A percentile compares a stretch with the other conserved stretches of the same genome.
Conservation (phyloP, 2,329 filamentous ascomycete species). For the Aspergillus neotritici region DNA sequence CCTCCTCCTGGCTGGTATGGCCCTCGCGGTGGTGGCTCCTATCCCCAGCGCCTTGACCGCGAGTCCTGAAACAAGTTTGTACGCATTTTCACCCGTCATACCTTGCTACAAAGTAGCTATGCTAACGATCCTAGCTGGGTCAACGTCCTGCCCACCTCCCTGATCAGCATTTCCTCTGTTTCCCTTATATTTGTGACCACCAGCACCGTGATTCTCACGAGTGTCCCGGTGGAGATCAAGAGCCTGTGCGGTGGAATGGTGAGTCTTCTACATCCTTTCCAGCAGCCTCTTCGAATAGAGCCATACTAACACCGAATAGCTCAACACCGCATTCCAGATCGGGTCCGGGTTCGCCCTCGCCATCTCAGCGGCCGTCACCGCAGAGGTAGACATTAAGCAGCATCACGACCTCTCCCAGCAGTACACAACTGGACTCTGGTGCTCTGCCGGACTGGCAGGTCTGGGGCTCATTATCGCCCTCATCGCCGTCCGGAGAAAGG, state of each 20-base stretch:
- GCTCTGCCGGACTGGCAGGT: slow-evolving; percentile 37
- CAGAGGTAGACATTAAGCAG: slow-evolving; percentile 36
- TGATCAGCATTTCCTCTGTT: slow-evolving; percentile 38
- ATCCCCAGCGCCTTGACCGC: slow-evolving; percentile 29
- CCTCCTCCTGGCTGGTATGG: slow-evolving; percentile 31
- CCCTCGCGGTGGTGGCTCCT: slow-evolving; percentile 34
- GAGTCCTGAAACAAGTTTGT: slow-evolving; percentile 20
- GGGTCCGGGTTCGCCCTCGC: slow-evolving; percentile 39
- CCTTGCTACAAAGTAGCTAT: not conserved
- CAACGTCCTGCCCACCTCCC: slow-evolving; percentile 35
- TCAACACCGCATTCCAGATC: slow-evolving; percentile 43
- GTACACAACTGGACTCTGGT: slow-evolving; percentile 40
- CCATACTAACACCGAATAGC: slow-evolving; percentile 11
- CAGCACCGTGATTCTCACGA: slow-evolving; percentile 37
- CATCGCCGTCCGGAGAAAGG: slow-evolving; percentile 3
- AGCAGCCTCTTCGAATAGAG: not conserved
- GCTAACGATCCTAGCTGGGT: slow-evolving; percentile 28
- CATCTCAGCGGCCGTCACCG: slow-evolving; percentile 35
- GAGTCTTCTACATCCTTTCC: not conserved
- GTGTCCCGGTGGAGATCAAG: slow-evolving; percentile 39
- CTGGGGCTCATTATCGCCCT: slow-evolving; percentile 25
- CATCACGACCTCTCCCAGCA: slow-evolving; percentile 29
- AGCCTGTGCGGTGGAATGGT: slow-evolving; percentile 39
- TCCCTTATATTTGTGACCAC: slow-evolving; percentile 41
- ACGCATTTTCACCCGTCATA: slow-evolving; percentile 8